These are phyloP conservation scores for Eucalyptus curtisii DNA, from an alignment of 345 rosid species.

Conservation along the genomic window DNA sequence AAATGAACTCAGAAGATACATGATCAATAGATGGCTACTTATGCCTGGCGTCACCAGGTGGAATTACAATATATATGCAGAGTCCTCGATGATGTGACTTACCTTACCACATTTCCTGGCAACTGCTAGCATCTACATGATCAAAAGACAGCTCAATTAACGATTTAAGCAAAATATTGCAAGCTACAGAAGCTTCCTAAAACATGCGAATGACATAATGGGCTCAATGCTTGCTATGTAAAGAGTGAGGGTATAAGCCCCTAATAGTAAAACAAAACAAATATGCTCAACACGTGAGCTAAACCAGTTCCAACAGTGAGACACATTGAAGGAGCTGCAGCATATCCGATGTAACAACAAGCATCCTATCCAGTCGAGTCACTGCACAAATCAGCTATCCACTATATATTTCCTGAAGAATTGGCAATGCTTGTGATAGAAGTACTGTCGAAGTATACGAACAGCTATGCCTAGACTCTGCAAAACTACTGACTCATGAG, in stretches of 20 bases:
- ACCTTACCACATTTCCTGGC: constrained; percentile 79
- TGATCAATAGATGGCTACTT: neutral
- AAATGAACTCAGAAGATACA: neutral
- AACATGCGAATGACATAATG: neutral
- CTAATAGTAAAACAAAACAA: neutral
- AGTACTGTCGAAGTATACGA: neutral
- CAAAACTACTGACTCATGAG: neutral
- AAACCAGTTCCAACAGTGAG: neutral
- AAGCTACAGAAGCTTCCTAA: neutral
- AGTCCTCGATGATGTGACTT: constrained; percentile 2
- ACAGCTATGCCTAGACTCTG: neutral
- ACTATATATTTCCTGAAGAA: neutral
- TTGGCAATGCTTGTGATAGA: neutral
- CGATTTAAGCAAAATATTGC: neutral
- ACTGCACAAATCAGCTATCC: neutral
- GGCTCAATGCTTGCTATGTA: neutral
- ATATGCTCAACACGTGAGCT: neutral
- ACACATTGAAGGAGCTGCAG: neutral
- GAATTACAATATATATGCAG: neutral
- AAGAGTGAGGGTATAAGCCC: neutral
- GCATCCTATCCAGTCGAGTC: neutral
- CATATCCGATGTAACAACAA: neutral
- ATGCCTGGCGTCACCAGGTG: neutral
- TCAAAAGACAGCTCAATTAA: neutral
- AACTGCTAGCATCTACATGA: constrained; percentile 66